Evolutionary conservation across 129 eudicot species (phyloP).

Genomic region (Silybum marianum): DNA sequence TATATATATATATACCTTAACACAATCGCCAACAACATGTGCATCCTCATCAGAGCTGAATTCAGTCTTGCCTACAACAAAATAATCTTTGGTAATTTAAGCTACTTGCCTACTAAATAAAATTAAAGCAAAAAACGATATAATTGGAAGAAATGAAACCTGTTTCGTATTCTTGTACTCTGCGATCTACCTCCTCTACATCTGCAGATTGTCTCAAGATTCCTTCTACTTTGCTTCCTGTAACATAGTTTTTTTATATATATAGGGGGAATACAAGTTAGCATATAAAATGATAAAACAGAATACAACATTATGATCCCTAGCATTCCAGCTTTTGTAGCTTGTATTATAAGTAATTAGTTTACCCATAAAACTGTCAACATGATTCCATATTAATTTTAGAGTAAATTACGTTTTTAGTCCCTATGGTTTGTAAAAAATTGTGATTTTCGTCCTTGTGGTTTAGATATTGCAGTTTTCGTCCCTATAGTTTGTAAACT

Average conservation of each 20-base stretch:
- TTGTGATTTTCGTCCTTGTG: too few species aligned
- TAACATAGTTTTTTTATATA: conserved; percentile 1
- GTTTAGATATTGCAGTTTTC: too few species aligned
- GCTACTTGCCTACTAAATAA: not conserved
- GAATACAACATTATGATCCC: not conserved
- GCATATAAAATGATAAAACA: not conserved
- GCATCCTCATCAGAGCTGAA: conserved; percentile 92
- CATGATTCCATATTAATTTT: not conserved
- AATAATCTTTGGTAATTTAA: conserved; percentile 29
- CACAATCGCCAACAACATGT: conserved; percentile 97
- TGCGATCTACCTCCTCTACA: conserved; percentile 94
- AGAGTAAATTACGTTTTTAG: too few species aligned
- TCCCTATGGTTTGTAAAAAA: too few species aligned
- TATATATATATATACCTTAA: conserved; percentile 62
- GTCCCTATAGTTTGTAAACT: too few species aligned
- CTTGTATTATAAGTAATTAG: not conserved
- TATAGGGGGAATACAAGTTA: not conserved
- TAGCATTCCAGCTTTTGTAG: not conserved
- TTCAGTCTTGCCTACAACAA: conserved; percentile 74
- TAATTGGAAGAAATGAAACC: conserved; percentile 38
- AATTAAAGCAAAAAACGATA: conserved; percentile 8
- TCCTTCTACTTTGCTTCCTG: conserved; percentile 94
- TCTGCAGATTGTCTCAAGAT: conserved; percentile 95
- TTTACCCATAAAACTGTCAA: not conserved
- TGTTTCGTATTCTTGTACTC: conserved; percentile 96